Base-by-base conservation (phyloP, 2,329 filamentous ascomycete species). In the Cladophialophora immunda region DNA sequence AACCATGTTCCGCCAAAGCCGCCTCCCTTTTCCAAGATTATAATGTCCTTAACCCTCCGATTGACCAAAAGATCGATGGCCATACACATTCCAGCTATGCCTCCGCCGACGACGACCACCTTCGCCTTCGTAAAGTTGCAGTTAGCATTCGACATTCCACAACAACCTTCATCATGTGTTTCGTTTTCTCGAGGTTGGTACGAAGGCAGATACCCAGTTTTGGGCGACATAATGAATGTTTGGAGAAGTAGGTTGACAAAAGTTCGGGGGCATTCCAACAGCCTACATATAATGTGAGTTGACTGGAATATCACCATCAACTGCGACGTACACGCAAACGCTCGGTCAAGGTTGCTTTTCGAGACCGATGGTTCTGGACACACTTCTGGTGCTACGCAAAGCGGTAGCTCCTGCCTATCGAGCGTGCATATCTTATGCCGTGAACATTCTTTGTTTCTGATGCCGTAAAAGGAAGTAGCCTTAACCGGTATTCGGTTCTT, bases 21-120 rank as follows among this genome's bases (percentile, higher is more conserved):
- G n/a, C 81, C 81, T 27, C 81, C 82, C 73, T 86, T 86, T 72
- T 87, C 85, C 2, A 86, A 73, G 29, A 88, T 84, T 60, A 87
- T 78, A 70, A 87, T 86, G 69, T 87, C 86, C 64, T 81, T 83
- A 70, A 87, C 80, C 25, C 74, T 66, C 17, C 50, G 50, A 64
- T 85, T 85, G 62, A 81, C 82, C 69, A 87, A 80, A 22, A 88
- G 78, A 61, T 87, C 83, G 66, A 87, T 87, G 17, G 67, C 67
- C 19, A 53, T 62, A 25, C 64, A 67, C 36, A 69, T 67, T 52
- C 83, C 83, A 64, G 83, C 84, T 45, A 86, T 81, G 0, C 84
- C 84, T 7, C 83, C 85, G 1, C 85, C 85, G 41, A 88, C 84
- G 55, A 87, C 87, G 9, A 86, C 81, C 0, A 87, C 84, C 2